A percentile compares a stretch with the other conserved stretches of the same genome.
These are phyloP conservation scores for Penicillium roqueforti DNA, from an alignment of 495 filamentous ascomycete species.

Conservation along the genomic window DNA sequence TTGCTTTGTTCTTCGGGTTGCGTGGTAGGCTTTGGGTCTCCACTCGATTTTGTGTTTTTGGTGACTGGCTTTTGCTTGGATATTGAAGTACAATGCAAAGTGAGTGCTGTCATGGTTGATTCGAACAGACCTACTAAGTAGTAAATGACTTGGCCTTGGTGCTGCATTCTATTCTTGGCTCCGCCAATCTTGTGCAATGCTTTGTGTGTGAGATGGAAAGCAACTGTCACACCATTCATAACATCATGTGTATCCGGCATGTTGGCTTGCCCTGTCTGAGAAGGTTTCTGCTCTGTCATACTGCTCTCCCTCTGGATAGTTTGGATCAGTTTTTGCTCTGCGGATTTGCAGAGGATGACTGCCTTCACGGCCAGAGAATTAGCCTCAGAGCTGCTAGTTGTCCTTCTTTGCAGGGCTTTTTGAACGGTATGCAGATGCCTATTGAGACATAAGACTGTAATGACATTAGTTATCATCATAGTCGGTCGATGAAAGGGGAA, in stretches of 20 bases:
- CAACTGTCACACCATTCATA: slow-evolving; percentile 20
- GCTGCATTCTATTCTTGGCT: slow-evolving; percentile 11
- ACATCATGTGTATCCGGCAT: slow-evolving; percentile 15
- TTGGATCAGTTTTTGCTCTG: slow-evolving; percentile 17
- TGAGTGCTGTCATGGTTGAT: slow-evolving; percentile 30
- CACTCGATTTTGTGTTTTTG: not conserved
- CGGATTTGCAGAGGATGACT: slow-evolving; percentile 27
- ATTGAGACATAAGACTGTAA: slow-evolving; percentile 22
- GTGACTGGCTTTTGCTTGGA: slow-evolving; percentile 2
- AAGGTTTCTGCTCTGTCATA: not conserved
- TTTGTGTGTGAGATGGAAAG: slow-evolving; percentile 26
- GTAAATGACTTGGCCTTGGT: slow-evolving; percentile 31
- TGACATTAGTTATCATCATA: slow-evolving; percentile 2
- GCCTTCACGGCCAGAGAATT: slow-evolving; percentile 20
- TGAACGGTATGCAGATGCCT: slow-evolving; percentile 36
- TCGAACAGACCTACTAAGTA: slow-evolving; percentile 41
- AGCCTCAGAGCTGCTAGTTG: slow-evolving; percentile 6
- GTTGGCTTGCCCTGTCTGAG: not conserved
- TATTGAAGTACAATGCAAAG: slow-evolving; percentile 24
- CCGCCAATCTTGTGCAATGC: slow-evolving; percentile 32
- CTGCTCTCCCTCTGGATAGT: slow-evolving; percentile 6
- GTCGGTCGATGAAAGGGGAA: not conserved
- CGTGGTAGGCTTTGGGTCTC: not conserved
- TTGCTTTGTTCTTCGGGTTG: not conserved
- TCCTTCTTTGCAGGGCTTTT: slow-evolving; percentile 28